phyloP scores from a whole-genome alignment of 306 rosid species.

The Ormosia emarginata region DNA sequence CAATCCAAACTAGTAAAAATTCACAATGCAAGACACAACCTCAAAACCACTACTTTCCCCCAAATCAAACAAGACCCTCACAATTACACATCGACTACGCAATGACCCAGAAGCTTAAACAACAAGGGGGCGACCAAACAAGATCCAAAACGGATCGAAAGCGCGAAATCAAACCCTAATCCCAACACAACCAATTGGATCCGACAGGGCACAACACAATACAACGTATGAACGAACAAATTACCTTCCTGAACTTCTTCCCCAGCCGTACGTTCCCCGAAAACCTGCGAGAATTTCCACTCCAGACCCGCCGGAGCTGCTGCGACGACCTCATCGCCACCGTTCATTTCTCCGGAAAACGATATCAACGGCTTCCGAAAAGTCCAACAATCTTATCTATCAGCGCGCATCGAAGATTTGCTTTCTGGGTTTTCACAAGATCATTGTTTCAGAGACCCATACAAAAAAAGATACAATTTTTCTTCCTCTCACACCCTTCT shows the following conservation, averaged over 20 bases:
- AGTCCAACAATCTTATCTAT: conserved; percentile 42
- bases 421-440: conserved; percentile 55
- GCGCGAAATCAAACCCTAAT: conserved; percentile 57
- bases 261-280: conserved; percentile 96
- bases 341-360: conserved; percentile 61
- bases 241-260: conserved; percentile 99
- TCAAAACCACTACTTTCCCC: conserved; percentile 16
- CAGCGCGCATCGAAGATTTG: conserved; percentile 69
- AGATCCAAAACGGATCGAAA: conserved; percentile 63
- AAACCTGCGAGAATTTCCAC: conserved; percentile 99
- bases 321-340: conserved; percentile 79
- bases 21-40: conserved; percentile 32
- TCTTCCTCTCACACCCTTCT: conserved; percentile 21
- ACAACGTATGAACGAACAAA: not conserved
- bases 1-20: conserved; percentile 27
- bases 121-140: conserved; percentile 14
- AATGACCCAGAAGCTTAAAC: conserved; percentile 25
- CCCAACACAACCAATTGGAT: conserved; percentile 58
- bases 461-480: conserved; percentile 24
- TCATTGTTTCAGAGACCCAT: conserved; percentile 58
- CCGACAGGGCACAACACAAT: conserved; percentile 33
- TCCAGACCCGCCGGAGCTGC: conserved; percentile 77
- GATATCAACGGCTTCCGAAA: conserved; percentile 47
- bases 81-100: conserved; percentile 25
- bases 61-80: conserved; percentile 33